phyloP scores from a whole-genome alignment of 192 early-diverging fungal species.

The Coemansia sp. region DNA sequence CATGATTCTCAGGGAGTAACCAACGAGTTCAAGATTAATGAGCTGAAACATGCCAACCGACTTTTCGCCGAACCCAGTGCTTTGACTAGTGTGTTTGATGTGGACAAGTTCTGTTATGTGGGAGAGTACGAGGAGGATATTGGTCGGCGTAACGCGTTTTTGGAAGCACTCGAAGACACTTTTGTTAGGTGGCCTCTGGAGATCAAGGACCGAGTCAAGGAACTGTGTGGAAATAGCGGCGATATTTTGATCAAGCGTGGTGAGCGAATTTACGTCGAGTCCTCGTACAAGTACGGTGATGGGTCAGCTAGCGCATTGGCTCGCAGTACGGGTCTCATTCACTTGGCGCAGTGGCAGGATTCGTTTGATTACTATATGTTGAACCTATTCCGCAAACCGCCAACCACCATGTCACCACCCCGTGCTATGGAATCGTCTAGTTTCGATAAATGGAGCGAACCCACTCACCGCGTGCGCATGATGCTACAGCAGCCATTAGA shows the following conservation, averaged over 20 bases:
- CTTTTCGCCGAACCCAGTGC: slow-evolving; percentile 55
- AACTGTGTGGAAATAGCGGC: slow-evolving; percentile 16
- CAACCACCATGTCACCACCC: slow-evolving; percentile 5
- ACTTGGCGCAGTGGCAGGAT: slow-evolving; percentile 58
- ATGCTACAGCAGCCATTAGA: neutral
- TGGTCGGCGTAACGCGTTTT: slow-evolving; percentile 81
- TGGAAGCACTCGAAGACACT: slow-evolving; percentile 59
- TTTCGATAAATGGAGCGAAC: slow-evolving; percentile 21
- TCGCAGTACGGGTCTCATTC: slow-evolving; percentile 42
- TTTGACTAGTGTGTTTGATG: slow-evolving; percentile 44
- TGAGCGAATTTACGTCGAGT: slow-evolving; percentile 88
- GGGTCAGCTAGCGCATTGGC: slow-evolving; percentile 59
- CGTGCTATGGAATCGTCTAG: neutral
- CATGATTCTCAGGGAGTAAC: slow-evolving; percentile 79
- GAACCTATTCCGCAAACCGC: slow-evolving; percentile 58
- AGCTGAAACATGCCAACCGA: slow-evolving; percentile 70
- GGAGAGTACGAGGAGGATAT: slow-evolving; percentile 67
- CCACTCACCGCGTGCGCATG: neutral
- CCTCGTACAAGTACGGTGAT: slow-evolving; percentile 78
- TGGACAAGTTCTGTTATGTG: slow-evolving; percentile 66
- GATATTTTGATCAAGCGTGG: slow-evolving; percentile 59
- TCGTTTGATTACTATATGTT: slow-evolving; percentile 57
- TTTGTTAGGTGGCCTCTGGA: slow-evolving; percentile 50
- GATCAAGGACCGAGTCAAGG: slow-evolving; percentile 10
- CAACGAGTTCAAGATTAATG: slow-evolving; percentile 81